A percentile compares a stretch with the other conserved stretches of the same genome.
Evolutionary conservation across 352 stramenopile genomes (phyloP).

Genomic region (Phytophthora kernoviae): DNA sequence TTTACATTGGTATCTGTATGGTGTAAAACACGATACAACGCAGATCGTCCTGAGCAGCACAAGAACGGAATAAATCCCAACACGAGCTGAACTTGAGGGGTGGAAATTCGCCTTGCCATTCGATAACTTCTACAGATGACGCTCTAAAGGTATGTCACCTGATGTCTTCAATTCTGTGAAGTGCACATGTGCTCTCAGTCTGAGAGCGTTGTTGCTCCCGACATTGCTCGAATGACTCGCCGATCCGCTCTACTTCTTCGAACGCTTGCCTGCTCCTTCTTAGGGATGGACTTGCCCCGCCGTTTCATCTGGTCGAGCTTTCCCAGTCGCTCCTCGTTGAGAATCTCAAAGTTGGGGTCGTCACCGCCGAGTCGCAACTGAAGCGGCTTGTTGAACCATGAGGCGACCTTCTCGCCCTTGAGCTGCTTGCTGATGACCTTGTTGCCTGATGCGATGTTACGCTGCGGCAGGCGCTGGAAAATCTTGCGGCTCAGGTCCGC

Average conservation of each 20-base stretch:
- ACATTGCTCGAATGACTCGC: not conserved
- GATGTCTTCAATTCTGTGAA: not conserved
- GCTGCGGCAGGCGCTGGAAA: conserved; percentile 87
- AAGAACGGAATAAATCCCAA: not conserved
- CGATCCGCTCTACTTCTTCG: conserved; percentile 68
- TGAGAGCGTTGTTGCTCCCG: not conserved
- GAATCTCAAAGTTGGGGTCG: conserved; percentile 86
- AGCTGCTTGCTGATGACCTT: conserved; percentile 91
- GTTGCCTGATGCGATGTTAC: conserved; percentile 80
- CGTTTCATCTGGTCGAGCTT: conserved; percentile 89
- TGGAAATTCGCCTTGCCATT: conserved; percentile 23
- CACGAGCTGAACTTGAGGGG: conserved; percentile 7
- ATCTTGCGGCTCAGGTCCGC: conserved; percentile 87
- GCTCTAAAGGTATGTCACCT: not conserved
- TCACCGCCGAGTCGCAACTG: conserved; percentile 73
- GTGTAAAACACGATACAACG: not conserved
- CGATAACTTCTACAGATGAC: conserved; percentile 12
- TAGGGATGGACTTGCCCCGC: conserved; percentile 83
- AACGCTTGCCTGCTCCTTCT: conserved; percentile 89
- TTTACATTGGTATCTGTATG: no score
- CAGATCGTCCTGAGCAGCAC: not conserved
- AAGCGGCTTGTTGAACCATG: conserved; percentile 89
- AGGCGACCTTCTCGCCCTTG: conserved; percentile 84
- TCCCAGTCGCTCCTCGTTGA: conserved; percentile 76
- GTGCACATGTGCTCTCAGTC: not conserved